A percentile compares a stretch with the other conserved stretches of the same genome.
Evolutionary conservation across 805 yeast species (phyloP).

Genomic region (Nakazawaea ernobii): DNA sequence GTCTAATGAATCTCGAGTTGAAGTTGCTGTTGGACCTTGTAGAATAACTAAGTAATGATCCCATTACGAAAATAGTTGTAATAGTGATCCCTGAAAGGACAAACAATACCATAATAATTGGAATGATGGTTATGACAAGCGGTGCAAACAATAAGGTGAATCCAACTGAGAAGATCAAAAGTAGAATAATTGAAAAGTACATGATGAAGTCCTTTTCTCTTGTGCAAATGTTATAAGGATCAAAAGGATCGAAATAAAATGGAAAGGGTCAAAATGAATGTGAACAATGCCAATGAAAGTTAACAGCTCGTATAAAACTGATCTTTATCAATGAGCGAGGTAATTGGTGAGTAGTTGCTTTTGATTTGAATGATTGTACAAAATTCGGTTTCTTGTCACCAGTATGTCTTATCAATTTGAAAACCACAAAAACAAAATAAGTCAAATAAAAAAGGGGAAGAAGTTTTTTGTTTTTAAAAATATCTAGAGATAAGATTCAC

Average conservation of each 20-base stretch:
- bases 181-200: neutral
- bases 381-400: too few relatives aligned
- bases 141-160: constrained; percentile 11
- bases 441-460: too few relatives aligned
- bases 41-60: constrained; percentile 2
- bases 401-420: neutral
- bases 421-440: neutral
- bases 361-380: too few relatives aligned
- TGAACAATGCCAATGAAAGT: too few relatives aligned
- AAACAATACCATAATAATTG: constrained; percentile 4
- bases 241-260: neutral
- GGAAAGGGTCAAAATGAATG: neutral
- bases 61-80: constrained; percentile 8
- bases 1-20: constrained; percentile 11
- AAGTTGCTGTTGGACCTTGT: constrained; percentile 10
- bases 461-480: neutral
- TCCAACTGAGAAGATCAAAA: constrained; percentile 2
- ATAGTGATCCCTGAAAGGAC: constrained; percentile 12
- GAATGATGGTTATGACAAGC: constrained; percentile 8
- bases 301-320: too few relatives aligned
- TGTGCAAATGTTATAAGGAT: neutral
- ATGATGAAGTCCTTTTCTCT: neutral
- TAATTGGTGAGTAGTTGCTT: too few relatives aligned
- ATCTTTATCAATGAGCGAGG: too few relatives aligned
- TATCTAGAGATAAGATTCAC: neutral